phyloP scores from a whole-genome alignment of 768 basidiomycete genomes.

The Crassisporium funariophilum region DNA sequence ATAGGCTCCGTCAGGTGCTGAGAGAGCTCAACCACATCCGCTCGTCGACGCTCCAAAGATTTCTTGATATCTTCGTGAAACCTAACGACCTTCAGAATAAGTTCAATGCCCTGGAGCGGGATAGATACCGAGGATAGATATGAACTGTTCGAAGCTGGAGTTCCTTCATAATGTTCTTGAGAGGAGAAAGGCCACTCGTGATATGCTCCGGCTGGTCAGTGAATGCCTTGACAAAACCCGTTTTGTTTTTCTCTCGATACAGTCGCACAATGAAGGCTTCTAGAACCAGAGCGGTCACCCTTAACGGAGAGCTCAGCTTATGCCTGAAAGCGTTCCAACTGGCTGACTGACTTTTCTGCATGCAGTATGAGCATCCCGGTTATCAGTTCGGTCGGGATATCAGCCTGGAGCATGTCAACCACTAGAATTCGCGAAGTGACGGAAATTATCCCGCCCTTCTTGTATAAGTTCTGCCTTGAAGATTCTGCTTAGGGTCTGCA shows the following conservation, averaged over 20 bases:
- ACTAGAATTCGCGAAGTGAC: constrained; percentile 94
- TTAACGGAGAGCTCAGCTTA: constrained; percentile 28
- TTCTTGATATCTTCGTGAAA: constrained; percentile 90
- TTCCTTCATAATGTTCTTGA: constrained; percentile 92
- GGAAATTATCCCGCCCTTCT: constrained; percentile 84
- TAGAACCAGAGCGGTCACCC: constrained; percentile 79
- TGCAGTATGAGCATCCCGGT: constrained; percentile 90
- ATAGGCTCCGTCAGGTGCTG: constrained; percentile 85
- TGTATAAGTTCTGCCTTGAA: constrained; percentile 80
- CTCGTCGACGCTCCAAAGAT: constrained; percentile 78
- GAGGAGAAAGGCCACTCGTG: constrained; percentile 86
- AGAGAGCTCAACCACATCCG: constrained; percentile 91
- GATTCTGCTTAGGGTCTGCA: neutral
- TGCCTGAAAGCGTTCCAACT: neutral
- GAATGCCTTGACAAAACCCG: constrained; percentile 95
- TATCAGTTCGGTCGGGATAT: constrained; percentile 83
- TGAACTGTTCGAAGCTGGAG: constrained; percentile 87
- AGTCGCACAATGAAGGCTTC: constrained; percentile 94
- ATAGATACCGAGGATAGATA: constrained; percentile 82
- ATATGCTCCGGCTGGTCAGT: constrained; percentile 97
- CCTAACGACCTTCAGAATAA: constrained; percentile 39
- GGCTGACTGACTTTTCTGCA: constrained; percentile 72
- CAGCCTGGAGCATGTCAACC: constrained; percentile 89
- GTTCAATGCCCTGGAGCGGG: neutral
- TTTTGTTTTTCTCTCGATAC: constrained; percentile 86